Conservation (phyloP, 2,329 filamentous ascomycete genomes). For the Talaromyces sp. region DNA sequence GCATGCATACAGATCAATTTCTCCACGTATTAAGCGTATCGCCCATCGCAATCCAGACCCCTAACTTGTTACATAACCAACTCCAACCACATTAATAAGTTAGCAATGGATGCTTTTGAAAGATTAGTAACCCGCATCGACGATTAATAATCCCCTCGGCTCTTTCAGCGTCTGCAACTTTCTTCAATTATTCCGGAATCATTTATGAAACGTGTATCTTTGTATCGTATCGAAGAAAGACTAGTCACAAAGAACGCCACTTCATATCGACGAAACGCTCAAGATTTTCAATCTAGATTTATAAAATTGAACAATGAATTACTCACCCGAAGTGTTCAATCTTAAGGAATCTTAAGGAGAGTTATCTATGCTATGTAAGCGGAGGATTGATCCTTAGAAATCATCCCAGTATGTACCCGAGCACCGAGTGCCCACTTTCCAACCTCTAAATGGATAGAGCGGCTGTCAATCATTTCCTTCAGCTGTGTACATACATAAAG, state of each 20-base stretch:
- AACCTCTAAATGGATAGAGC: neutral
- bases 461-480: neutral
- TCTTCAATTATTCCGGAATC: neutral
- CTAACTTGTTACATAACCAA: neutral
- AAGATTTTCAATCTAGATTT: neutral
- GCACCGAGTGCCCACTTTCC: neutral
- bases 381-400: neutral
- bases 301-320: neutral
- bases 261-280: neutral
- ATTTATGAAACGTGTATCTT: neutral
- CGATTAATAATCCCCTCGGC: neutral
- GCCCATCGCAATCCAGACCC: neutral
- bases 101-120: neutral
- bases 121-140: neutral
- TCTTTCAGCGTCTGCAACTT: neutral
- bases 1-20: neutral
- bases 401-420: neutral
- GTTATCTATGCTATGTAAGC: neutral
- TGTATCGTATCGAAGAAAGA: neutral
- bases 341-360: neutral
- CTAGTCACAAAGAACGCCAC: neutral
- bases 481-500: neutral
- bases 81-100: too few species aligned
- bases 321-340: neutral
- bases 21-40: neutral